These are phyloP conservation scores for Juglanconis sp. DNA, from an alignment of 2,329 filamentous ascomycete genomes.

Conservation along the genomic window DNA sequence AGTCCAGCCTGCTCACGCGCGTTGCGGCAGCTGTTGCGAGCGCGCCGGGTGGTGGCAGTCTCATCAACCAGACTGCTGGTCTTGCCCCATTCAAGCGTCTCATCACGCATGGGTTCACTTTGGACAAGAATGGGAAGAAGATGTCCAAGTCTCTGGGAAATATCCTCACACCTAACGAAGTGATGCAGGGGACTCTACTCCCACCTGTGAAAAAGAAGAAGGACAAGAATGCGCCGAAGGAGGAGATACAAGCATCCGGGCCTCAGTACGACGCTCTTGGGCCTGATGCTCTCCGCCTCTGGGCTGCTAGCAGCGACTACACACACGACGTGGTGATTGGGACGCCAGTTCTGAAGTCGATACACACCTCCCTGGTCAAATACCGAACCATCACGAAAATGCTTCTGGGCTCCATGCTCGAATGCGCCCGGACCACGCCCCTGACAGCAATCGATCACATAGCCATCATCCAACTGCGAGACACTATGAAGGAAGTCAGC, in stretches of 20 bases:
- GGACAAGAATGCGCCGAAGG: conserved; percentile 47
- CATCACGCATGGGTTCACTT: conserved; percentile 93
- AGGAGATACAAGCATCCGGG: conserved; percentile 23
- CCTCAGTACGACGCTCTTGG: conserved; percentile 67
- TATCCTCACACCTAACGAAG: conserved; percentile 72
- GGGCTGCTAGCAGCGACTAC: conserved; percentile 90
- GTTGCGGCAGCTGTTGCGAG: conserved; percentile 59
- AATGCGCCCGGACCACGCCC: conserved; percentile 46
- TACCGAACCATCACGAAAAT: conserved; percentile 90
- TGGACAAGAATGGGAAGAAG: conserved; percentile 87
- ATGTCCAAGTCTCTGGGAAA: conserved; percentile 99
- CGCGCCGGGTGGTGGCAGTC: conserved; percentile 27
- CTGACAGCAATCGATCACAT: conserved; percentile 67
- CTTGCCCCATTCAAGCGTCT: conserved; percentile 76
- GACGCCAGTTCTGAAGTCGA: conserved; percentile 69
- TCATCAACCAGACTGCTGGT: conserved; percentile 33
- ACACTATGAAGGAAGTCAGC: conserved; percentile 63
- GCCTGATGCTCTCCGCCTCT: conserved; percentile 81
- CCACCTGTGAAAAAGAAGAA: conserved; percentile 63
- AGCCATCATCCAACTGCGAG: conserved; percentile 69
- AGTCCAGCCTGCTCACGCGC: conserved; percentile 87
- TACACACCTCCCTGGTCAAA: conserved; percentile 77
- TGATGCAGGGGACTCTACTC: conserved; percentile 79
- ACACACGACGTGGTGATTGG: conserved; percentile 84
- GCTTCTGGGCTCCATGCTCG: conserved; percentile 72